Conservation (phyloP, 257 asterid species). For the Paraleonurus japonicus region DNA sequence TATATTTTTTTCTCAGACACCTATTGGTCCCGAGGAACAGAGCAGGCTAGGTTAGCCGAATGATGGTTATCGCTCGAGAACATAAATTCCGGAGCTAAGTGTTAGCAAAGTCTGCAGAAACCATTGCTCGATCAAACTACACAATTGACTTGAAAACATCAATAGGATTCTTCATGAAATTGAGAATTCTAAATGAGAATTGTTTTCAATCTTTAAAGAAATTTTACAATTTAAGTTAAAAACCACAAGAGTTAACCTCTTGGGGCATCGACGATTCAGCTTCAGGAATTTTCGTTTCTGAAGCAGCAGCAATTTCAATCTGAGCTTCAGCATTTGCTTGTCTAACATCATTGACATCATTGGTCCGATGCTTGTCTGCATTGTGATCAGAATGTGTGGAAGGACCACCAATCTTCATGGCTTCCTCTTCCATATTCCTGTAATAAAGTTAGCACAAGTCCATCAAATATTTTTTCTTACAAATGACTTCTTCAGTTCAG, state of each 20-base stretch:
- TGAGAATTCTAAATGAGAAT: neutral
- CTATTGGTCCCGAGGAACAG: neutral
- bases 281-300: conserved; percentile 41
- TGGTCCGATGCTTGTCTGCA: conserved; percentile 38
- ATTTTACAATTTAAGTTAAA: conserved; percentile 5
- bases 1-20: neutral
- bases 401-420: conserved; percentile 38
- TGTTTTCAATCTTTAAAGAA: conserved; percentile 14
- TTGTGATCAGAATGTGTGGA: conserved; percentile 38
- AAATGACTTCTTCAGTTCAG: neutral
- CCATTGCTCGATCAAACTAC: neutral
- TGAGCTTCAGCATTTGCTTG: conserved; percentile 42
- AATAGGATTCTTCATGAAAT: neutral
- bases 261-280: conserved; percentile 38
- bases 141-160: neutral
- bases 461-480: conserved; percentile 10
- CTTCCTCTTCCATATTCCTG: conserved; percentile 55
- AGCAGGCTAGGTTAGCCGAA: neutral
- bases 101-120: neutral
- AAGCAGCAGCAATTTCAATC: conserved; percentile 47
- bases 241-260: conserved; percentile 48
- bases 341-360: conserved; percentile 37
- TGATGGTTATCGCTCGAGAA: neutral
- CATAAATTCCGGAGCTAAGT: neutral
- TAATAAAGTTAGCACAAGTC: conserved; percentile 23